phyloP scores from a whole-genome alignment of 177 flowering plant genomes.

The Vitis hybrid region DNA sequence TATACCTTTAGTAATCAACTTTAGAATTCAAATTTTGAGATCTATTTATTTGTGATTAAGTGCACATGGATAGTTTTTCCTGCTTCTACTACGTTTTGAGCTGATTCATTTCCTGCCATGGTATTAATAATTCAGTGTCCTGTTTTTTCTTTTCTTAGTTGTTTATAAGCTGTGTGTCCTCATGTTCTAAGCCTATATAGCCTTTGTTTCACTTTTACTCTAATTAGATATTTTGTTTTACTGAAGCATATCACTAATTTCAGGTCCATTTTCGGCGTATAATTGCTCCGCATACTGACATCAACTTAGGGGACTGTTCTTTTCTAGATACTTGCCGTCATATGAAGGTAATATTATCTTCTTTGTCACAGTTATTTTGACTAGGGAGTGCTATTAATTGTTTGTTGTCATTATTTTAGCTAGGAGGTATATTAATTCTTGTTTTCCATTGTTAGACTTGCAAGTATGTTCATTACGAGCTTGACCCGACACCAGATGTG shows the following conservation, averaged over 20 bases:
- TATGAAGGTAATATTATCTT: constrained; percentile 70
- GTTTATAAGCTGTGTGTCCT: no score
- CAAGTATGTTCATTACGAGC: constrained; percentile 98
- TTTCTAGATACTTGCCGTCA: constrained; percentile 98
- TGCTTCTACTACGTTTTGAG: no score
- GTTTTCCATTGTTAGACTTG: constrained; percentile 60
- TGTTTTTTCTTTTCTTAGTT: no score
- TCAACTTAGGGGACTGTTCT: constrained; percentile 94
- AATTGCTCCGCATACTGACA: constrained; percentile 91
- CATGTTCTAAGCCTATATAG: no score
- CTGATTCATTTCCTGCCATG: no score
- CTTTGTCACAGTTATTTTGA: not conserved
- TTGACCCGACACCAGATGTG: constrained; percentile 81
- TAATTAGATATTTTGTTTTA: no score
- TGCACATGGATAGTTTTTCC: no score
- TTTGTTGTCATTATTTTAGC: not conserved
- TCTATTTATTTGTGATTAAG: no score
- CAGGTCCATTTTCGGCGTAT: constrained; percentile 97
- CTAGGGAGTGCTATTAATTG: not conserved
- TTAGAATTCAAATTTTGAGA: no score
- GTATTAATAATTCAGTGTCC: no score
- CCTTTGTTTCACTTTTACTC: no score
- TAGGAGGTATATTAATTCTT: constrained; percentile 3
- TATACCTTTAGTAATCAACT: no score
- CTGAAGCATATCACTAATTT: not conserved